phyloP scores from a whole-genome alignment of 164 flowering plant species.

The Litsea cubeba region DNA sequence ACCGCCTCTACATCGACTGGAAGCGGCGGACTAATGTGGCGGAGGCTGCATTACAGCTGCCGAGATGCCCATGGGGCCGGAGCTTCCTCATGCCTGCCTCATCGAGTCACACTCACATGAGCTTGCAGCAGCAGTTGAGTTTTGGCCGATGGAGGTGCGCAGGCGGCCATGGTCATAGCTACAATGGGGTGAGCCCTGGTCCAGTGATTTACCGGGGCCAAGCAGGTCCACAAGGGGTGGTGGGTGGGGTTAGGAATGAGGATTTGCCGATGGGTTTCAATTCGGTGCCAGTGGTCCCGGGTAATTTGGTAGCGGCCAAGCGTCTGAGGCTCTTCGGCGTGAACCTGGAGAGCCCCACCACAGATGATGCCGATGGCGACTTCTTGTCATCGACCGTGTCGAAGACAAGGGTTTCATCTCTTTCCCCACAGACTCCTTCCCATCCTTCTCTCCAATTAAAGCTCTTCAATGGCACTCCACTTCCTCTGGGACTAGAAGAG shows the following conservation, averaged over 20 bases:
- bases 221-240: slow-evolving; percentile 8
- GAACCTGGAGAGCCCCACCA: slow-evolving; percentile 69
- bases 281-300: slow-evolving; percentile 74
- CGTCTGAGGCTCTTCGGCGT: slow-evolving; percentile 81
- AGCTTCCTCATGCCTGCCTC: slow-evolving; percentile 18
- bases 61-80: slow-evolving; percentile 32
- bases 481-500: neutral
- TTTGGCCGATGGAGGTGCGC: slow-evolving; percentile 8
- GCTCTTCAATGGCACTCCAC: slow-evolving; percentile 8
- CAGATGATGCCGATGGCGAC: slow-evolving; percentile 26
- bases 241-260: slow-evolving; percentile 1
- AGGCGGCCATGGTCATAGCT: slow-evolving; percentile 3
- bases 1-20: slow-evolving; percentile 76
- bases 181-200: slow-evolving; percentile 18
- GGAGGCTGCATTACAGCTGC: slow-evolving; percentile 16
- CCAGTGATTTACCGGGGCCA: slow-evolving; percentile 22
- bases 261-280: slow-evolving; percentile 33
- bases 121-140: slow-evolving; percentile 16
- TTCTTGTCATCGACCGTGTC: neutral
- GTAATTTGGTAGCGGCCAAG: slow-evolving; percentile 47
- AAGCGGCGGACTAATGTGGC: slow-evolving; percentile 51
- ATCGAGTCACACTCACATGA: slow-evolving; percentile 7
- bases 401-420: neutral
- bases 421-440: neutral
- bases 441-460: slow-evolving; percentile 11